Percentiles rank a stretch among this genome's conserved stretches.
Evolutionary conservation across 2,329 filamentous ascomycete genomes (phyloP).

Genomic region (Colletotrichum sublineola): DNA sequence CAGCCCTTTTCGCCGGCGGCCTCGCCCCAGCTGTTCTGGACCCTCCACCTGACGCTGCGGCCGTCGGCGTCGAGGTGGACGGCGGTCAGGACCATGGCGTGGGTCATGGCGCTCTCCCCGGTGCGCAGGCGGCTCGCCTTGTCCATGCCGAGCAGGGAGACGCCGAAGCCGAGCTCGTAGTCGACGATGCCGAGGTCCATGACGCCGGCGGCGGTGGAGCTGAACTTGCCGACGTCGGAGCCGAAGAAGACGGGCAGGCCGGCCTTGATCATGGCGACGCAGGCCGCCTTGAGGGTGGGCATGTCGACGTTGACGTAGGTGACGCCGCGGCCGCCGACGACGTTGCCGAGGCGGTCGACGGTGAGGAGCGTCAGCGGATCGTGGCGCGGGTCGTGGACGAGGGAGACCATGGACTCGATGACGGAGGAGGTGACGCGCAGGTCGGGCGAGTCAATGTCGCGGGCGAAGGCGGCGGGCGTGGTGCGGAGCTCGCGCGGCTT

Average conservation of each 20-base stretch:
- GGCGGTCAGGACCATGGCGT: conserved; percentile 91
- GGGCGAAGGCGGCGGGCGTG: conserved; percentile 80
- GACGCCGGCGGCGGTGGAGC: conserved; percentile 75
- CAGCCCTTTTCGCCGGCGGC: conserved; percentile 80
- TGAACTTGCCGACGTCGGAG: conserved; percentile 87
- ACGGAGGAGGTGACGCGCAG: conserved; percentile 71
- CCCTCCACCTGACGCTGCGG: conserved; percentile 80
- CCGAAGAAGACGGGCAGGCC: conserved; percentile 91
- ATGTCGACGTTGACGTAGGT: conserved; percentile 89
- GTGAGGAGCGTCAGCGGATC: conserved; percentile 79
- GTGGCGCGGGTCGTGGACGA: conserved; percentile 89
- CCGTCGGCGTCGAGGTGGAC: conserved; percentile 81
- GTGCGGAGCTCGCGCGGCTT: conserved; percentile 72
- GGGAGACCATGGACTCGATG: conserved; percentile 79
- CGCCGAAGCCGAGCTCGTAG: conserved; percentile 87
- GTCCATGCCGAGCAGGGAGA: conserved; percentile 77
- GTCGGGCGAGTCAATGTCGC: conserved; percentile 72
- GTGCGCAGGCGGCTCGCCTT: conserved; percentile 82
- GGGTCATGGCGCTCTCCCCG: conserved; percentile 87
- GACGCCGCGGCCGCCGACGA: conserved; percentile 80
- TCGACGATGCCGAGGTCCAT: conserved; percentile 85
- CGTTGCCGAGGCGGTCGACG: conserved; percentile 83
- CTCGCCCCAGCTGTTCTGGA: conserved; percentile 88
- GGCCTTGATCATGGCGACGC: conserved; percentile 81
- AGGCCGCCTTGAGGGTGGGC: conserved; percentile 76